Evolutionary conservation across 2,329 filamentous ascomycete genomes (phyloP).

Genomic region (Didymella arachidicola): DNA sequence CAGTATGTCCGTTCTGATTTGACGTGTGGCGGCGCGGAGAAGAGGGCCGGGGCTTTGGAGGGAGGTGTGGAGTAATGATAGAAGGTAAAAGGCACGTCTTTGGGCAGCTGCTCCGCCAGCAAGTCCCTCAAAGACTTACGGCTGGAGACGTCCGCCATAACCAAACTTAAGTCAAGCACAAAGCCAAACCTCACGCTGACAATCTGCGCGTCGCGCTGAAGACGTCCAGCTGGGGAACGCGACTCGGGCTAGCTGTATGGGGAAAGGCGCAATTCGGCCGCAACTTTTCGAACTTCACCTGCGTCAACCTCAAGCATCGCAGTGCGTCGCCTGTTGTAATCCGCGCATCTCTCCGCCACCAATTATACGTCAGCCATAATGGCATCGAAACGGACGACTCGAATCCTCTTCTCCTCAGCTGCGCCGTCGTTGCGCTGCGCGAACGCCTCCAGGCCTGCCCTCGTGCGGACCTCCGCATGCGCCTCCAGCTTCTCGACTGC

Average conservation of each 20-base stretch:
- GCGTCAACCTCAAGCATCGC: constrained; percentile 12
- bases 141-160: constrained; percentile 38
- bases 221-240: constrained; percentile 25
- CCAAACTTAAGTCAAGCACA: constrained; percentile 5
- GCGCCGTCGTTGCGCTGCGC: constrained; percentile 38
- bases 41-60: constrained; percentile 76
- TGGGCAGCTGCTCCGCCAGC: constrained; percentile 62
- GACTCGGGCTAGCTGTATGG: constrained; percentile 23
- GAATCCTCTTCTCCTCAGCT: constrained; percentile 38
- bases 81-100: constrained; percentile 68
- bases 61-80: constrained; percentile 91
- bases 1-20: constrained; percentile 80
- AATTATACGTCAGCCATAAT: constrained; percentile 43
- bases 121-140: constrained; percentile 50
- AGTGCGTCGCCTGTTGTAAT: constrained; percentile 20
- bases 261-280: constrained; percentile 33
- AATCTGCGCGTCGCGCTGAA: constrained; percentile 15
- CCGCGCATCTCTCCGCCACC: constrained; percentile 25
- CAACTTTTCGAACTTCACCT: constrained; percentile 40
- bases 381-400: constrained; percentile 59
- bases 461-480: constrained; percentile 48
- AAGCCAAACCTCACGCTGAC: background rate
- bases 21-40: constrained; percentile 75
- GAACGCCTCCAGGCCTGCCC: constrained; percentile 32
- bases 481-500: constrained; percentile 41